phyloP scores from a whole-genome alignment of 352 stramenopile species.

The Globisporangium radiosum region DNA sequence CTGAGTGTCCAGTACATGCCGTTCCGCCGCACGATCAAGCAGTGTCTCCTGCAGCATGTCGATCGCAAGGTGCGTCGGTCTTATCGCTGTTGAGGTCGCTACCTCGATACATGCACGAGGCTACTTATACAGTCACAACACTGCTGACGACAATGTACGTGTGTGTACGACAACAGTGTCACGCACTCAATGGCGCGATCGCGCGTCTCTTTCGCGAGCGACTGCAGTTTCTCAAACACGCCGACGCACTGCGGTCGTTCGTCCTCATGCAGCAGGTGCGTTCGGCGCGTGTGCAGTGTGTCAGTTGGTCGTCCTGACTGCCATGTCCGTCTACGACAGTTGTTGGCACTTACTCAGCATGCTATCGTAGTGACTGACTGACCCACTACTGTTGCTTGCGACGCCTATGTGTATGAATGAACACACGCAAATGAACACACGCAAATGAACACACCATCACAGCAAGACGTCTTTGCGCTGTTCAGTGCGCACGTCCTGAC shows the following conservation, averaged over 20 bases:
- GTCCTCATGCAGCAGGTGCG: constrained; percentile 71
- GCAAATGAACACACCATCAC: neutral
- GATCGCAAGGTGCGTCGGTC: constrained; percentile 21
- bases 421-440: neutral
- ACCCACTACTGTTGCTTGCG: too few species aligned
- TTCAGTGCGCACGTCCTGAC: constrained; percentile 42
- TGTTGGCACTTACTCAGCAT: too few species aligned
- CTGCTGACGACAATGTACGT: neutral
- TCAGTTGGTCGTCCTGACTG: too few species aligned
- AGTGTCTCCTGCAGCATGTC: constrained; percentile 27
- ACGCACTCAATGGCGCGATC: constrained; percentile 36
- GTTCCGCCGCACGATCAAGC: constrained; percentile 28
- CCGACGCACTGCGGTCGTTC: constrained; percentile 45
- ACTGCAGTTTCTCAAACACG: constrained; percentile 42
- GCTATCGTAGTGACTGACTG: too few species aligned
- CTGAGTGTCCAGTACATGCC: constrained; percentile 21
- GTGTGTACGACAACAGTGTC: constrained; percentile 29
- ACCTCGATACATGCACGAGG: too few species aligned
- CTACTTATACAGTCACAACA: too few species aligned
- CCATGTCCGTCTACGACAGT: too few species aligned
- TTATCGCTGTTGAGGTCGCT: too few species aligned
- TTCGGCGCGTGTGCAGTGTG: too few species aligned
- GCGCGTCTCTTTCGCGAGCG: constrained; percentile 45
- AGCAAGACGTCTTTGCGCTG: constrained; percentile 67
- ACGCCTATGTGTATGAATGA: too few species aligned